Evolutionary conservation across 805 yeast species (phyloP).

Genomic region (Ogataea neopini): DNA sequence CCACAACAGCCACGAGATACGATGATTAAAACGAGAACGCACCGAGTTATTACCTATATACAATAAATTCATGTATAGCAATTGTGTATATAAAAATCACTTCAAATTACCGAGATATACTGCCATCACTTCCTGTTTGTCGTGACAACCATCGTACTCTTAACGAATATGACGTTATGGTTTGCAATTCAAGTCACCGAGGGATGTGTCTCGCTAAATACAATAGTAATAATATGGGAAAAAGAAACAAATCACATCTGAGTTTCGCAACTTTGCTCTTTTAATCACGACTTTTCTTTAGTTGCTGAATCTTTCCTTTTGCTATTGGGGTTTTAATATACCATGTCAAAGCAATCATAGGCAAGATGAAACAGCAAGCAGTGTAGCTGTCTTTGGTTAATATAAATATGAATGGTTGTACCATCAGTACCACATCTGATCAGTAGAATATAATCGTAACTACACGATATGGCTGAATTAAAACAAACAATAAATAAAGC

Average conservation of each 20-base stretch:
- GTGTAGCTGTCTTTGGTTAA: neutral
- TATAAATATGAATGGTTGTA: slow-evolving; percentile 1
- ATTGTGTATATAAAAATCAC: too few relatives aligned
- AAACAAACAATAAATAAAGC: neutral
- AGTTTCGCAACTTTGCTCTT: slow-evolving; percentile 1
- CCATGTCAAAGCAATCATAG: neutral
- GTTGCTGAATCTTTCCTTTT: slow-evolving; percentile 1
- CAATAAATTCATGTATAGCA: neutral
- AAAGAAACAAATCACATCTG: neutral
- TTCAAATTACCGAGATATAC: too few relatives aligned
- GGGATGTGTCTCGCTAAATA: neutral
- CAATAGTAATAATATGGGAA: neutral
- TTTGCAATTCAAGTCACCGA: neutral
- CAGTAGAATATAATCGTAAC: too few relatives aligned
- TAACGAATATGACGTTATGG: neutral
- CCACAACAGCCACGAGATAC: neutral
- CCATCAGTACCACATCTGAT: too few relatives aligned
- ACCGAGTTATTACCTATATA: too few relatives aligned
- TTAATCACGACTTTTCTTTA: neutral
- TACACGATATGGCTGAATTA: slow-evolving; percentile 5
- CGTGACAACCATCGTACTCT: neutral
- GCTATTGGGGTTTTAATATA: neutral
- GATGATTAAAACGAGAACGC: neutral
- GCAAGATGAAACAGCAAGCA: slow-evolving; percentile 1
- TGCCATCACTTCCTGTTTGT: neutral